A percentile compares a stretch with the other conserved stretches of the same genome.
These are phyloP conservation scores for Articulospora tetracladia DNA, from an alignment of 495 filamentous ascomycete species.

Conservation along the genomic window DNA sequence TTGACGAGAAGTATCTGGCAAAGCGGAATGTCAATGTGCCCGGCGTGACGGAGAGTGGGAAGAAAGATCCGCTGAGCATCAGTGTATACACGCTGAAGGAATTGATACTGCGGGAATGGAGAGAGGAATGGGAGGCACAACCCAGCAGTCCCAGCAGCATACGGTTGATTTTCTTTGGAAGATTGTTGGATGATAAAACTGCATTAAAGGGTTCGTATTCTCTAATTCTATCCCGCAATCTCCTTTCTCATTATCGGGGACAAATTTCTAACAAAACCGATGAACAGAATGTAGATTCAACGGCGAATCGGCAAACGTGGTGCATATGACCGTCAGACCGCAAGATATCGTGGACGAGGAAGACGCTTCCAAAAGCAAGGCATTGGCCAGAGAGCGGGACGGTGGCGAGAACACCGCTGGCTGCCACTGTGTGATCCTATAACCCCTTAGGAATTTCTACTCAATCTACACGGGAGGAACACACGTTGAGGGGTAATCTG, in stretches of 20 bases:
- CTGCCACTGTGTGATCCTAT: slow-evolving; percentile 80
- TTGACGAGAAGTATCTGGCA: slow-evolving; percentile 79
- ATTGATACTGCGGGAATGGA: slow-evolving; percentile 86
- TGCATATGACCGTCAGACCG: slow-evolving; percentile 91
- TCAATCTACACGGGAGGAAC: slow-evolving; percentile 19
- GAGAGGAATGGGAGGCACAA: slow-evolving; percentile 82
- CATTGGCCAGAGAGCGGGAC: slow-evolving; percentile 52
- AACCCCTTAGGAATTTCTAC: slow-evolving; percentile 15
- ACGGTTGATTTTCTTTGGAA: slow-evolving; percentile 83
- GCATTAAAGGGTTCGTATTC: slow-evolving; percentile 60
- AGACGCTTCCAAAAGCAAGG: slow-evolving; percentile 73
- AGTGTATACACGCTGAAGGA: slow-evolving; percentile 91
- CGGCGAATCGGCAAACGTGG: slow-evolving; percentile 66
- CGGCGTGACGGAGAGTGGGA: slow-evolving; percentile 46
- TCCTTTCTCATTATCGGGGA: neutral
- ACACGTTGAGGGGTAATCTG: neutral
- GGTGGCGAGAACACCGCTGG: slow-evolving; percentile 60
- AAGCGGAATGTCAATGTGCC: slow-evolving; percentile 74
- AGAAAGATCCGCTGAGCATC: slow-evolving; percentile 77
- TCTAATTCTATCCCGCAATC: neutral
- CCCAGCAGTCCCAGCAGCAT: slow-evolving; percentile 82
- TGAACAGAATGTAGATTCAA: slow-evolving; percentile 75
- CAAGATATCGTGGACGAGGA: slow-evolving; percentile 88
- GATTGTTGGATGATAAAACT: slow-evolving; percentile 81
- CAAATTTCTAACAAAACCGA: slow-evolving; percentile 3